A percentile compares a stretch with the other conserved stretches of the same genome.
These are phyloP conservation scores for Candida parachauliodes DNA, from an alignment of 805 yeast species.

Conservation along the genomic window DNA sequence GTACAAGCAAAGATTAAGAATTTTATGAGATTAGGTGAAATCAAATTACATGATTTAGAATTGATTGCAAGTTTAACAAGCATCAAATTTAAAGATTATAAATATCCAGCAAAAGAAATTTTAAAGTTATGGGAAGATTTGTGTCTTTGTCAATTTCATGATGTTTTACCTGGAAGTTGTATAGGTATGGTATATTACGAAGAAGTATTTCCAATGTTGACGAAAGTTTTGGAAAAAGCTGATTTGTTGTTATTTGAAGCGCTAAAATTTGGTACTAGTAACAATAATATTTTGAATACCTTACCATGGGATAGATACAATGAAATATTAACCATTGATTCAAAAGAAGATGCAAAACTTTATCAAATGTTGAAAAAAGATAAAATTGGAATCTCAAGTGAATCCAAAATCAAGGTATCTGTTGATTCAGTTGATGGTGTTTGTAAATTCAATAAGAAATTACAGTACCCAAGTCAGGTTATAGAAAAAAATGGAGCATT, in stretches of 20 bases:
- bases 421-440: conserved; percentile 18
- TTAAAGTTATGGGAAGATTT: conserved; percentile 83
- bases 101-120: conserved; percentile 69
- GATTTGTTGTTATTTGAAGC: conserved; percentile 52
- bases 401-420: conserved; percentile 17
- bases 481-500: conserved; percentile 38
- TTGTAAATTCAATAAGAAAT: conserved; percentile 14
- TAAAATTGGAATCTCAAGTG: conserved; percentile 10
- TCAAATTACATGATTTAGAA: conserved; percentile 81
- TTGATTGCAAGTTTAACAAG: conserved; percentile 77
- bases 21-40: conserved; percentile 73
- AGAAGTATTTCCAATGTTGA: conserved; percentile 79
- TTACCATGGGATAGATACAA: conserved; percentile 58
- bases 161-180: conserved; percentile 96
- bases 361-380: conserved; percentile 12
- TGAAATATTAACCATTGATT: conserved; percentile 40
- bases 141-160: conserved; percentile 91
- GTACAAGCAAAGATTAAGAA: conserved; percentile 86
- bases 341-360: conserved; percentile 14
- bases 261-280: conserved; percentile 36
- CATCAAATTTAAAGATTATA: conserved; percentile 45
- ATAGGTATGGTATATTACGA: conserved; percentile 85
- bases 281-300: conserved; percentile 40
- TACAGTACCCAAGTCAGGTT: conserved; percentile 47
- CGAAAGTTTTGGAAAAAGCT: conserved; percentile 50